Percentiles rank a stretch among this genome's conserved stretches.
phyloP scores from a whole-genome alignment of 352 stramenopile genomes.

The Globisporangium lucens region DNA sequence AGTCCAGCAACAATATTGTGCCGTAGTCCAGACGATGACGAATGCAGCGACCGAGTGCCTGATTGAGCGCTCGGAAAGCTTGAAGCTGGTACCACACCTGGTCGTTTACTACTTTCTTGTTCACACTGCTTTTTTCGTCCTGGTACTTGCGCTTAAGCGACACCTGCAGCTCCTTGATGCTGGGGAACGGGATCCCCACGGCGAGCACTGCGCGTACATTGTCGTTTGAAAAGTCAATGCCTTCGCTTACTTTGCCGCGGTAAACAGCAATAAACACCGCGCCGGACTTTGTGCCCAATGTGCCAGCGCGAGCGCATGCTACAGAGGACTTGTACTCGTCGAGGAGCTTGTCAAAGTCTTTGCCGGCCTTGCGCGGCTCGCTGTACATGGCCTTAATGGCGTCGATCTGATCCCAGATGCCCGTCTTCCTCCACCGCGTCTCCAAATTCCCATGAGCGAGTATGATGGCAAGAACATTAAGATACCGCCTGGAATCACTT shows the following conservation, averaged over 20 bases:
- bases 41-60: constrained; percentile 98
- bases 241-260: constrained; percentile 97
- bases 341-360: constrained; percentile 76
- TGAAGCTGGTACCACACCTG: constrained; percentile 96
- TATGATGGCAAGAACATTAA: constrained; percentile 89
- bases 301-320: constrained; percentile 12
- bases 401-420: constrained; percentile 57
- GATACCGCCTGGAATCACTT: constrained; percentile 67
- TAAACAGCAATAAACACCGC: constrained; percentile 97
- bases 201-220: constrained; percentile 96
- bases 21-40: constrained; percentile 97
- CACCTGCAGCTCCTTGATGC: constrained; percentile 91
- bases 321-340: constrained; percentile 74
- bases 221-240: constrained; percentile 98
- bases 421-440: constrained; percentile 64
- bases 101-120: constrained; percentile 69
- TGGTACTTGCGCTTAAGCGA: constrained; percentile 80
- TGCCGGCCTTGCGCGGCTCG: constrained; percentile 70
- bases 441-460: constrained; percentile 70
- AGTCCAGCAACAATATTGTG: constrained; percentile 96
- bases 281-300: constrained; percentile 46
- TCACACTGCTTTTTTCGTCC: constrained; percentile 60
- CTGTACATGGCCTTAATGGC: constrained; percentile 57
- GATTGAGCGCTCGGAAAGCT: constrained; percentile 97
- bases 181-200: constrained; percentile 98